Percentiles rank a stretch among this genome's conserved stretches.
Conservation (phyloP, 1,284 basidiomycete species). For the Hymenochaete sp. region DNA sequence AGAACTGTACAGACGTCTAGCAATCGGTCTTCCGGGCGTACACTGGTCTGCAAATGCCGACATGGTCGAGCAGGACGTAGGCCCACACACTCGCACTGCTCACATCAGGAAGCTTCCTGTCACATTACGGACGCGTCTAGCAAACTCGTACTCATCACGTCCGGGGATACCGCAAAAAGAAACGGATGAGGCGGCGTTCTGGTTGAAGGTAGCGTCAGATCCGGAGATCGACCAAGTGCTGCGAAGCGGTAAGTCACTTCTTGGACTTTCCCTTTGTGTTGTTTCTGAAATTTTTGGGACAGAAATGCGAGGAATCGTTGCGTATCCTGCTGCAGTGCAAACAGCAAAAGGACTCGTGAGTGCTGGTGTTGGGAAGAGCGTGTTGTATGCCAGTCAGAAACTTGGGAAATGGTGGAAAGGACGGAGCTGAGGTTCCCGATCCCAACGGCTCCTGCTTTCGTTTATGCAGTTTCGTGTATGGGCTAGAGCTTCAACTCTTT, state of each 20-base stretch:
- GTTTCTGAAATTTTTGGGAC: conserved; percentile 12
- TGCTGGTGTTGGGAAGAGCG: conserved; percentile 72
- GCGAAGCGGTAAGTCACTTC: conserved; percentile 42
- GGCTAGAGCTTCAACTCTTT: no score
- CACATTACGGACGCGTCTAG: conserved; percentile 51
- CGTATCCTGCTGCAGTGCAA: conserved; percentile 77
- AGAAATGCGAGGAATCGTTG: conserved; percentile 76
- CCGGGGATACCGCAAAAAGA: conserved; percentile 28
- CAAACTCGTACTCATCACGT: conserved; percentile 38
- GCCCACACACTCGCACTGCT: conserved; percentile 53
- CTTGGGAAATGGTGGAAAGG: conserved; percentile 77
- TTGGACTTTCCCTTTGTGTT: conserved; percentile 1
- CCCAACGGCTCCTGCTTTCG: not conserved
- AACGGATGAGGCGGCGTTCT: conserved; percentile 66
- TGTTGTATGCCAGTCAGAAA: conserved; percentile 70
- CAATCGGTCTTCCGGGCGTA: conserved; percentile 68
- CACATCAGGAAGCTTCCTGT: conserved; percentile 73
- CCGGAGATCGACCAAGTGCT: conserved; percentile 48
- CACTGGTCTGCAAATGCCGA: conserved; percentile 45
- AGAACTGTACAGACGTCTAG: conserved; percentile 76
- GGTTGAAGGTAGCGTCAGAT: conserved; percentile 64
- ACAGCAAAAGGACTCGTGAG: conserved; percentile 81
- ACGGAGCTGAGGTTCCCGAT: conserved; percentile 2
- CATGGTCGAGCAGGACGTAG: conserved; percentile 63
- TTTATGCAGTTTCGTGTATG: no score